Evolutionary conservation across 2,329 filamentous ascomycete genomes (phyloP).

Genomic region (Leptodontidium sp.): DNA sequence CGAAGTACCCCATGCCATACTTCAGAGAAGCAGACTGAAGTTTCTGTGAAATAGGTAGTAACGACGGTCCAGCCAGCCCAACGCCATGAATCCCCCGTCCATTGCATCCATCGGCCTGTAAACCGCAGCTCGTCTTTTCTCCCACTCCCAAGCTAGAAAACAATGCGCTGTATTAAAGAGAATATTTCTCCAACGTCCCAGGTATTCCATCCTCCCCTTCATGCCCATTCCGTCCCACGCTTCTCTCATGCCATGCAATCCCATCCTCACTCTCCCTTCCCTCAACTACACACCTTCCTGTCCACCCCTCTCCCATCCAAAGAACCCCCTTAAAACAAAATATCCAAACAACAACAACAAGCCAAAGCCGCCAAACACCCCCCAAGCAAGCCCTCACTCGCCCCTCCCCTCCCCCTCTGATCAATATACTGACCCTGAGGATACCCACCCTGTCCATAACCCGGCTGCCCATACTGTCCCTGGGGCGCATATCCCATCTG

Average conservation of each 20-base stretch:
- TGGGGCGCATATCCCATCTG: constrained; percentile 41
- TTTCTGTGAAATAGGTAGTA: background rate
- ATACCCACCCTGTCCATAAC: constrained; percentile 16
- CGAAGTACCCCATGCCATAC: constrained; percentile 5
- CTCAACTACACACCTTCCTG: background rate
- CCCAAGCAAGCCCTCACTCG: constrained; percentile 49
- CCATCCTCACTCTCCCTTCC: background rate
- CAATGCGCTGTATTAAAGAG: background rate
- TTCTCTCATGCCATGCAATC: background rate
- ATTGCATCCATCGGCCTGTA: background rate
- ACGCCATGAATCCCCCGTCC: background rate
- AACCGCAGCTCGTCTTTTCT: background rate
- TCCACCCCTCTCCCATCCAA: background rate
- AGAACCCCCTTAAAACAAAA: constrained; percentile 52
- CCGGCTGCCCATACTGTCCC: constrained; percentile 17
- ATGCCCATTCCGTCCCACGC: background rate
- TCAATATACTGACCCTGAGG: constrained; percentile 52
- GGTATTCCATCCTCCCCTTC: background rate
- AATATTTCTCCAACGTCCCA: background rate
- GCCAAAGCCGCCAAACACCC: constrained; percentile 55
- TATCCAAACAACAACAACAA: constrained; percentile 61
- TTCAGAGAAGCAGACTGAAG: background rate
- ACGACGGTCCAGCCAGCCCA: constrained; percentile 28
- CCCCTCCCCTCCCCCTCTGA: constrained; percentile 45
- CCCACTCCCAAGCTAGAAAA: background rate